phyloP scores from a whole-genome alignment of 2,329 filamentous ascomycete genomes.

The Rutstroemia sp. region DNA sequence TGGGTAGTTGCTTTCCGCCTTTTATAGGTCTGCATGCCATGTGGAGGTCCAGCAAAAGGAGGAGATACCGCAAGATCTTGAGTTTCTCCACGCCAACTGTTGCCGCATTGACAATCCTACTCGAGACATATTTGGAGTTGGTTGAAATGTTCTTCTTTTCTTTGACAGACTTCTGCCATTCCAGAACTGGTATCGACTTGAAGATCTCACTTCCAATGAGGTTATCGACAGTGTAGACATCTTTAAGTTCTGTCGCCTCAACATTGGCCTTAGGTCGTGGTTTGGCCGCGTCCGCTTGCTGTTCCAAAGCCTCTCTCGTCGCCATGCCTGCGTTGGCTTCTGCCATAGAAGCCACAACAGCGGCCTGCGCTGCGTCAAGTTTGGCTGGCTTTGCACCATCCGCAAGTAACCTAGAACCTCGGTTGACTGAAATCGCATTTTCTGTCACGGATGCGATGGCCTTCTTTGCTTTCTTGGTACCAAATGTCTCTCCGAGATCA shows the following conservation, averaged over 20 bases:
- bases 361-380: slow-evolving; percentile 47
- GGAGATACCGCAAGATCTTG: slow-evolving; percentile 53
- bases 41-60: slow-evolving; percentile 49
- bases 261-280: slow-evolving; percentile 66
- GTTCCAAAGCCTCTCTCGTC: slow-evolving; percentile 57
- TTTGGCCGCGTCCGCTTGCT: slow-evolving; percentile 58
- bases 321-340: slow-evolving; percentile 58
- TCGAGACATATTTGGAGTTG: slow-evolving; percentile 57
- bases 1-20: slow-evolving; percentile 43
- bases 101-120: slow-evolving; percentile 46
- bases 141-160: slow-evolving; percentile 47
- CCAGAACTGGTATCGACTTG: slow-evolving; percentile 58
- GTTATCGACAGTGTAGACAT: slow-evolving; percentile 62
- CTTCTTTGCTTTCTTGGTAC: slow-evolving; percentile 81
- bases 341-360: slow-evolving; percentile 57
- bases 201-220: slow-evolving; percentile 64
- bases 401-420: slow-evolving; percentile 32
- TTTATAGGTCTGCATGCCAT: slow-evolving; percentile 39
- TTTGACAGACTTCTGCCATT: slow-evolving; percentile 65
- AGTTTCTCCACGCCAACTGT: slow-evolving; percentile 40
- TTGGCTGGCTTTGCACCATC: slow-evolving; percentile 36
- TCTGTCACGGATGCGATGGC: slow-evolving; percentile 60
- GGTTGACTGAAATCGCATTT: slow-evolving; percentile 53
- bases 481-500: slow-evolving; percentile 69
- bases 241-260: slow-evolving; percentile 56